Base-by-base conservation (phyloP, 495 filamentous ascomycete genomes). In the Pseudomonodictys pantanalensis region DNA sequence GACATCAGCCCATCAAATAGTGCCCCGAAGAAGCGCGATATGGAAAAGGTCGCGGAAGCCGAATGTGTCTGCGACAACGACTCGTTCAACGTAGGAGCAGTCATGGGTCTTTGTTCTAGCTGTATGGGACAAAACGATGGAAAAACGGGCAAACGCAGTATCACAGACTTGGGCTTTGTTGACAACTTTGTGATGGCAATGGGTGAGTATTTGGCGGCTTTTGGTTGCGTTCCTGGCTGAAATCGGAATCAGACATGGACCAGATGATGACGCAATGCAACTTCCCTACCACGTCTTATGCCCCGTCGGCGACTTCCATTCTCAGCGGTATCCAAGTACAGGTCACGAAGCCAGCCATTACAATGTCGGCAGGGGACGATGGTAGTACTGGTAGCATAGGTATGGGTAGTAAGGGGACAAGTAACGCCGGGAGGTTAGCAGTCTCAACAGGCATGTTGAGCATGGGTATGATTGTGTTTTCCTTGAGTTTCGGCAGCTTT, bases 31-130 rank as follows among this genome's bases (percentile, higher is more conserved):
- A 15, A 41, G 4, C 15, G 15, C 15, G 12, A 15, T 3, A 41
- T 41, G 38, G 33, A 35, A 23, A 53, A 41, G 33, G 50, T 32
- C 17, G n/a, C n/a, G n/a, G 32, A 53, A 22, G 20, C 17, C 22
- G 35, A 41, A 3, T 53, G 50, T 23, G 29, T 53, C 17, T 53
- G 50, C 15, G 29, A 35, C 26, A 53, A 53, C 33, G 42, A 41
- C 12, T 35, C 26, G 8, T 53, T 53, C 50, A 17, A 53, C 22
- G 50, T 53, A 7, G 33, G 24, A 11, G 17, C 17, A 3, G 33
- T 53, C 17, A 53, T 53, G 50, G 32, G 32, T 3, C 24, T 53
- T 18, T 53, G 50, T 23, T n/a, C 50, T 24, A 53, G 50, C 23
- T 53, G 50, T 25, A 53, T 53, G 50, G 23, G 18, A 8, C 15